These are phyloP conservation scores for Penicillium sp. DNA, from an alignment of 2,329 filamentous ascomycete genomes.

Conservation along the genomic window DNA sequence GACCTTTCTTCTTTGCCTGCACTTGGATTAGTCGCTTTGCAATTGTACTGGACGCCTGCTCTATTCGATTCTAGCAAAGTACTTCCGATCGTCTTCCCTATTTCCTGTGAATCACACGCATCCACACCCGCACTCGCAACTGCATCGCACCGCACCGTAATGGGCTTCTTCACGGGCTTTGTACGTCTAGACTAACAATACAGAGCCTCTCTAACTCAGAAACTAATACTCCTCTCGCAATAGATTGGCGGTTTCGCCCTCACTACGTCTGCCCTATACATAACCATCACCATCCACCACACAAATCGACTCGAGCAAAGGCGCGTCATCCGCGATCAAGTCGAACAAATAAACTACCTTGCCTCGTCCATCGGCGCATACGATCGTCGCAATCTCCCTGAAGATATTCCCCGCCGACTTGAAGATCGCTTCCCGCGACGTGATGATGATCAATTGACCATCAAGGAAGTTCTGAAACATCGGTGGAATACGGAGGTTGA, in stretches of 20 bases:
- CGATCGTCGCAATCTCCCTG: slow-evolving; percentile 32
- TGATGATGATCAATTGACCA: slow-evolving; percentile 43
- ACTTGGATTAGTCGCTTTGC: no score
- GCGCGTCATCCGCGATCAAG: slow-evolving; percentile 49
- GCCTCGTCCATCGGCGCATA: slow-evolving; percentile 41
- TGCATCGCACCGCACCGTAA: slow-evolving; percentile 35
- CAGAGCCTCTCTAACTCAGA: neutral
- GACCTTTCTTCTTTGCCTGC: neutral
- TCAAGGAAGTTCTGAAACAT: slow-evolving; percentile 73
- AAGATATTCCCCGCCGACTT: slow-evolving; percentile 9
- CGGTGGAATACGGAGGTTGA: slow-evolving; percentile 78
- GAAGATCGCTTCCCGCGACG: slow-evolving; percentile 13
- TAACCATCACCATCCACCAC: slow-evolving; percentile 71
- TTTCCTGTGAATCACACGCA: no score
- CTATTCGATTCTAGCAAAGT: no score
- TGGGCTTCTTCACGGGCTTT: slow-evolving; percentile 77
- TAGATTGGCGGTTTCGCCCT: slow-evolving; percentile 77
- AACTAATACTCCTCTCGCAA: neutral
- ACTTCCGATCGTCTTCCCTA: no score
- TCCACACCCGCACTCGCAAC: neutral
- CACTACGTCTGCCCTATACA: slow-evolving; percentile 73
- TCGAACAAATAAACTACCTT: slow-evolving; percentile 46
- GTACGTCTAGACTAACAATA: slow-evolving; percentile 57
- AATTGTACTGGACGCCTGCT: no score
- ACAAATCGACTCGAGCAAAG: slow-evolving; percentile 62